Conservation (phyloP, 2,329 filamentous ascomycete species). For the Verticillium zaregamsianum region DNA sequence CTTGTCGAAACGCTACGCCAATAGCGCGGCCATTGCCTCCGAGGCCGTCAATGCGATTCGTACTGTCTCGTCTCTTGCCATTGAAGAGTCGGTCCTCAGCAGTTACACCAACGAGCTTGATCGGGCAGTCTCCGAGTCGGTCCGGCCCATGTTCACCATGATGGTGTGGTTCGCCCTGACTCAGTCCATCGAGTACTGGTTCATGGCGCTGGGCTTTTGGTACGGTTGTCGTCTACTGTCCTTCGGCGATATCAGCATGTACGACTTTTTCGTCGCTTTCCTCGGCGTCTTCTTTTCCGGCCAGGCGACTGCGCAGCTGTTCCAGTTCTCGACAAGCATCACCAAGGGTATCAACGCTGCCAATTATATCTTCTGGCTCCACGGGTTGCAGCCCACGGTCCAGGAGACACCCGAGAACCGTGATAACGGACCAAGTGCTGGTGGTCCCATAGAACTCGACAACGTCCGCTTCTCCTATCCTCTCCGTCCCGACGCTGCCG, state of each 20-base stretch:
- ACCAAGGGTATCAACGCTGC: conserved; percentile 45
- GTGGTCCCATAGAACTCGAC: conserved; percentile 41
- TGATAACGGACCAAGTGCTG: conserved; percentile 27
- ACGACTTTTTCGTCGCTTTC: conserved; percentile 47
- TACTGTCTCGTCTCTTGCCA: conserved; percentile 36
- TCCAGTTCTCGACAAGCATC: conserved; percentile 46
- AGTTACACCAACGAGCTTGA: conserved; percentile 26
- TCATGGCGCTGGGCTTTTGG: conserved; percentile 38
- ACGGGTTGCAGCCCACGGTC: conserved; percentile 34
- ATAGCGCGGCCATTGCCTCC: conserved; percentile 37
- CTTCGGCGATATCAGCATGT: conserved; percentile 30
- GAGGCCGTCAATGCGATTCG: conserved; percentile 35
- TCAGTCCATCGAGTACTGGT: conserved; percentile 31
- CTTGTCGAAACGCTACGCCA: conserved; percentile 27
- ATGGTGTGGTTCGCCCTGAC: conserved; percentile 33
- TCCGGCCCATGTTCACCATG: conserved; percentile 24
- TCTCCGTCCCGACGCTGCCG: conserved; percentile 31
- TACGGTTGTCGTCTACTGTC: conserved; percentile 33
- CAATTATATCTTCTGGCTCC: conserved; percentile 47
- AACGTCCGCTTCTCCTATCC: conserved; percentile 63
- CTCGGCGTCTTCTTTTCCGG: conserved; percentile 44
- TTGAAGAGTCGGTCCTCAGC: conserved; percentile 29
- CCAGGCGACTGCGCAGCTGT: conserved; percentile 35
- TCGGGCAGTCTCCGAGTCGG: conserved; percentile 21
- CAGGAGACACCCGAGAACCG: conserved; percentile 35